Percentiles rank a stretch among this genome's conserved stretches.
These are phyloP conservation scores for Myriosclerotinia curreyana DNA, from an alignment of 2,329 filamentous ascomycete genomes.

Conservation along the genomic window DNA sequence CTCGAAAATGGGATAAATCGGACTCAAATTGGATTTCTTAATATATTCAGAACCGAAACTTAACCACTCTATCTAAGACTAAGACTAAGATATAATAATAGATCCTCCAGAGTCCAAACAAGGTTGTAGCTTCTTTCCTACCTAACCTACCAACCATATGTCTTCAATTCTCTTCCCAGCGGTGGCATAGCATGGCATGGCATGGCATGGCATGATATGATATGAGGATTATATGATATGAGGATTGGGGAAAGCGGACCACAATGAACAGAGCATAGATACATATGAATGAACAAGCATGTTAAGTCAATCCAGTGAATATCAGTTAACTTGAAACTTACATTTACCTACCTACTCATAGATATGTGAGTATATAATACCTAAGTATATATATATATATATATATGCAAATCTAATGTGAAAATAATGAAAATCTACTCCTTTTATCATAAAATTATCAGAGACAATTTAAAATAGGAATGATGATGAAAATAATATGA, in stretches of 20 bases:
- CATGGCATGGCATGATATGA: background rate
- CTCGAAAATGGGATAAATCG: slow-evolving; percentile 20
- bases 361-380: too few species aligned
- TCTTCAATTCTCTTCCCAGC: background rate
- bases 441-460: background rate
- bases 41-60: slow-evolving; percentile 18
- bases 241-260: background rate
- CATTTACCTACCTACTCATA: too few species aligned
- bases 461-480: slow-evolving; percentile 22
- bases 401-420: background rate
- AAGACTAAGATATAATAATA: too few species aligned
- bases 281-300: background rate
- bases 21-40: slow-evolving; percentile 17
- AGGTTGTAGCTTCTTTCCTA: slow-evolving; percentile 6
- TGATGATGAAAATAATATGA: slow-evolving; percentile 8
- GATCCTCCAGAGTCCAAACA: too few species aligned
- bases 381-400: background rate
- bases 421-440: background rate
- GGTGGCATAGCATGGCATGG: background rate
- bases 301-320: background rate
- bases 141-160: background rate
- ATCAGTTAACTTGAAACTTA: background rate
- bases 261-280: background rate
- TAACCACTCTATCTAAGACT: slow-evolving; percentile 14
- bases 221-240: background rate